Conservation (phyloP, 2,329 filamentous ascomycete species). For the Paracorniculantispora psalliotae region DNA sequence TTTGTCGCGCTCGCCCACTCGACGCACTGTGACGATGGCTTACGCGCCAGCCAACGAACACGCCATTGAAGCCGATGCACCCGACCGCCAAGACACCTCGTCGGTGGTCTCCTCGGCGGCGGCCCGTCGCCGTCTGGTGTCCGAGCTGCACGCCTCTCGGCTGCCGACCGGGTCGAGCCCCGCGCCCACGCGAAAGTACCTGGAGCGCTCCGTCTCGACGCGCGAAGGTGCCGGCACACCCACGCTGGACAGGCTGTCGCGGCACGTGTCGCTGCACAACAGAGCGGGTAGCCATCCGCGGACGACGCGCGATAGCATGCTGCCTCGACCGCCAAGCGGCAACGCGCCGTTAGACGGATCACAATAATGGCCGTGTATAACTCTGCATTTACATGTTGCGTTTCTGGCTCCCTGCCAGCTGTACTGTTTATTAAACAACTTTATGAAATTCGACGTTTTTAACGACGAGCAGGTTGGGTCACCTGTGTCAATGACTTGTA, state of each 20-base stretch:
- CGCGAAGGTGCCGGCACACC: conserved; percentile 14
- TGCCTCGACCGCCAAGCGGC: conserved; percentile 39
- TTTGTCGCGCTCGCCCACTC: conserved; percentile 49
- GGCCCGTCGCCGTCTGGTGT: conserved; percentile 48
- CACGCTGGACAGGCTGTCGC: conserved; percentile 28
- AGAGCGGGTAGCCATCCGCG: conserved; percentile 38
- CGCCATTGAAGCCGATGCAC: conserved; percentile 31
- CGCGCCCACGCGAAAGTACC: conserved; percentile 6
- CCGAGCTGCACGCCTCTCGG: conserved; percentile 42
- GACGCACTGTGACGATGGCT: conserved; percentile 49
- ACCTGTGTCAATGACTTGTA: neutral
- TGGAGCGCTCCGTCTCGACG: conserved; percentile 10
- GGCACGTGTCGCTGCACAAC: conserved; percentile 23
- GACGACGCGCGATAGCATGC: conserved; percentile 42
- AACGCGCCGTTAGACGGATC: neutral
- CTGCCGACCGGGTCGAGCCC: conserved; percentile 26
- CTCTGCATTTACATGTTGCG: neutral
- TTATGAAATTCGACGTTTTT: neutral
- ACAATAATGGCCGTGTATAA: neutral
- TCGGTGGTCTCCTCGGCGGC: conserved; percentile 40
- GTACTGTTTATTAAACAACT: neutral
- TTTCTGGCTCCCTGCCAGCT: neutral
- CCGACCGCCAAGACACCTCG: conserved; percentile 25
- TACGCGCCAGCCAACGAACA: conserved; percentile 25
- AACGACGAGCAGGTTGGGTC: conserved; percentile 5